phyloP scores from a whole-genome alignment of 768 basidiomycete species.

The Cantharellus anzutake region DNA sequence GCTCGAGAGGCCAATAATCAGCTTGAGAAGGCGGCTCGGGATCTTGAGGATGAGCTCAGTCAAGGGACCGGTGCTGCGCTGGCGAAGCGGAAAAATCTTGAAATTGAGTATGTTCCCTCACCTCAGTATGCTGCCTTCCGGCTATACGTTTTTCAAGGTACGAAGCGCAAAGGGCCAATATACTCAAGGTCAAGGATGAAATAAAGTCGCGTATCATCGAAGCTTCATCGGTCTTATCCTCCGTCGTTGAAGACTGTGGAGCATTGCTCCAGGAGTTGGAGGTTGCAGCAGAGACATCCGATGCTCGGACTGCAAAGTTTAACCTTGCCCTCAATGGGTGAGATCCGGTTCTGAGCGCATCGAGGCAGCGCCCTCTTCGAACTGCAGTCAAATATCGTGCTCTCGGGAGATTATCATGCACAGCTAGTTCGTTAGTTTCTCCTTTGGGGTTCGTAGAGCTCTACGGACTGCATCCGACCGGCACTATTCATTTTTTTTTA shows the following conservation, averaged over 20 bases:
- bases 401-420: no score
- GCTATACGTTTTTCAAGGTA: not conserved
- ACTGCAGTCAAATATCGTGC: no score
- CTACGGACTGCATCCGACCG: no score
- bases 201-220: not conserved
- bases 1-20: not conserved
- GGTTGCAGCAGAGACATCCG: not conserved
- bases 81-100: not conserved
- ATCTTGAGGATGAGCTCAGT: not conserved
- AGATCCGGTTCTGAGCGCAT: no score
- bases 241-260: not conserved
- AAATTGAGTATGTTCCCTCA: not conserved
- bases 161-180: not conserved
- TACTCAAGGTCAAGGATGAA: not conserved
- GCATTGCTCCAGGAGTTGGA: not conserved
- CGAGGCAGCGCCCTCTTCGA: no score
- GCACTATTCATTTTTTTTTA: no score
- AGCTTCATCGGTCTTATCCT: not conserved
- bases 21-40: not conserved
- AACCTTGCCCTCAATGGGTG: no score
- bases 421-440: no score
- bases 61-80: not conserved
- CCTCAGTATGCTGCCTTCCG: not conserved
- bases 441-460: no score
- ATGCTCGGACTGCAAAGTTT: not conserved